Base-by-base conservation (phyloP, 805 yeast genomes). In the Lipomyces yamanashiensis region DNA sequence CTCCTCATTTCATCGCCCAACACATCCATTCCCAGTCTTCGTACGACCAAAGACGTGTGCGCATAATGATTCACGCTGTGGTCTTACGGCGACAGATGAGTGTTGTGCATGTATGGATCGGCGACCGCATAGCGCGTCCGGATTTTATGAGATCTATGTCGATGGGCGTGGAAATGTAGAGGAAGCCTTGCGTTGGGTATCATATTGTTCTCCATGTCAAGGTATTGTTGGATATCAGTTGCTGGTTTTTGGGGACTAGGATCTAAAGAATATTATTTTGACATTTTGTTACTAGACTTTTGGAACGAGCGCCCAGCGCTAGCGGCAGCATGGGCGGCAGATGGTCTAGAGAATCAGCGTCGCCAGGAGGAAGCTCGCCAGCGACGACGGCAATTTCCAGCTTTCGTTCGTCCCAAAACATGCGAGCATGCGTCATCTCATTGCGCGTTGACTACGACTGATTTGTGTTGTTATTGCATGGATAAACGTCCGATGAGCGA, bases 91-190 rank as follows among this genome's bases (percentile, higher is more conserved):
- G 0, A 49, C 61, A 4, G 45, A 10, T 4, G 15, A 36, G 6
- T 61, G 64, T 54, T 61, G 64, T 49, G 44, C 59, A 28, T 61
- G 64, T 28, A 44, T 57, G 58, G 64, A 61, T 33, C 15, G 37
- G 41, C 61, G 64, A 10, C 64, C 61, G 21, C 47, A 17, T 17
- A 21, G 41, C 4, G 44, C 7, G 41, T 15, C 40, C 2, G 62
- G 40, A 19, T 33, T 48, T 17, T 64, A 64, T 49, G 59, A 52
- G 6, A 52, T 64, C 44, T 64, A 64, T 41, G 47, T 64, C 21
- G 68, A 64, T 56, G 68, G 68, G 4, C 55, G 61, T 12, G 68
- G 68, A 43, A 37, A 28, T 15, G 68, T 64, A 34, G 54, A 62
- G 15, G 68, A 54, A 40, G 68, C 63, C 10, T 33, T 21, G 23